These are phyloP conservation scores for Ganoderma multipileum DNA, from an alignment of 1,284 basidiomycete species.

Conservation along the genomic window DNA sequence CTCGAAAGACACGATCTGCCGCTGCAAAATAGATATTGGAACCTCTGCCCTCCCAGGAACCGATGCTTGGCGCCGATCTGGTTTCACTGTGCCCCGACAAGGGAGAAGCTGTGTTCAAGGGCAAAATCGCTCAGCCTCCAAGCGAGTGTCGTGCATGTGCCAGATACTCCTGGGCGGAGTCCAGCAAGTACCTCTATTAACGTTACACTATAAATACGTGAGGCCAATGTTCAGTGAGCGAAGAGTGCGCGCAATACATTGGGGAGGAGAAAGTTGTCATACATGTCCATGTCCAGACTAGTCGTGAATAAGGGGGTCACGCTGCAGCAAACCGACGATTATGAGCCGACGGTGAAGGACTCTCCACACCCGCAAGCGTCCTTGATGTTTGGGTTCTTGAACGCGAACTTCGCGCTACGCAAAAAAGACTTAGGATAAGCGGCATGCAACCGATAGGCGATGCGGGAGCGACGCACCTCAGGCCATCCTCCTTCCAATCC, in stretches of 20 bases:
- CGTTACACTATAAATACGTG: constrained; percentile 30
- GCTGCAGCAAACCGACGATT: neutral
- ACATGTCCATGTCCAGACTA: constrained; percentile 15
- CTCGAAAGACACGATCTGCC: too few relatives aligned
- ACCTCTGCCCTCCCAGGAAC: too few relatives aligned
- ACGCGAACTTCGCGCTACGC: constrained; percentile 86
- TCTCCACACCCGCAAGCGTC: constrained; percentile 96
- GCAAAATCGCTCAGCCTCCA: too few relatives aligned
- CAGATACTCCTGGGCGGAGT: too few relatives aligned
- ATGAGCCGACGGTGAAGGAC: constrained; percentile 71
- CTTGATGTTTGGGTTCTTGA: constrained; percentile 90
- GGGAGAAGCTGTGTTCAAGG: too few relatives aligned
- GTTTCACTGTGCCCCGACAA: too few relatives aligned
- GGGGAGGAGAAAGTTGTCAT: neutral
- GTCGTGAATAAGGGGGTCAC: neutral
- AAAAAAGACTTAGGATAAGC: constrained; percentile 1
- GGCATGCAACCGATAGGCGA: neutral
- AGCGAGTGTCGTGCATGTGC: too few relatives aligned
- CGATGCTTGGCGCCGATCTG: too few relatives aligned
- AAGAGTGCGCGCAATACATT: constrained; percentile 6
- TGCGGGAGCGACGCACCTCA: constrained; percentile 63
- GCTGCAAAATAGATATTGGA: too few relatives aligned
- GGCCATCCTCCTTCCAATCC: constrained; percentile 95
- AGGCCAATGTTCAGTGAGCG: constrained; percentile 18
- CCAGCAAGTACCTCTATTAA: constrained; percentile 16